Percentiles rank a stretch among this genome's conserved stretches.
Conservation (phyloP, 78 protist genomes). For the Dictyostelium firmibasis region DNA sequence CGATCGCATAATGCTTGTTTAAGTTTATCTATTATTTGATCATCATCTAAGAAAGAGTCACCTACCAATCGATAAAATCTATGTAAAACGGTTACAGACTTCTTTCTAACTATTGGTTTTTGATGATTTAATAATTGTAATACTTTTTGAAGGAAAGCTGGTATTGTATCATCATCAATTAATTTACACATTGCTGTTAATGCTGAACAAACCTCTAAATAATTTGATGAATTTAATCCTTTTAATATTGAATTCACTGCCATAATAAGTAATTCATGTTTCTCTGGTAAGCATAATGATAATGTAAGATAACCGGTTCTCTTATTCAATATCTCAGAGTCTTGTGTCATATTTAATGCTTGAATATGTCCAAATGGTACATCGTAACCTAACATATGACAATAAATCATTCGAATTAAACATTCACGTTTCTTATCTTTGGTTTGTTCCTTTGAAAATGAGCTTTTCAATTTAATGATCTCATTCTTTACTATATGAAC, state of each 20-base stretch:
- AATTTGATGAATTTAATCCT: conserved; percentile 37
- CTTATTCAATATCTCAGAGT: conserved; percentile 37
- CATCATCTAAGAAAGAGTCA: not conserved
- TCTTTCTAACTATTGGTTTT: conserved; percentile 69
- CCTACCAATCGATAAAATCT: not conserved
- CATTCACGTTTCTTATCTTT: conserved; percentile 65
- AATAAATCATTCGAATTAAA: conserved; percentile 80
- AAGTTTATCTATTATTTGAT: not conserved
- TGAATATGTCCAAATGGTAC: conserved; percentile 80
- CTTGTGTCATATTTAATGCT: conserved; percentile 80
- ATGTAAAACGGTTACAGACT: conserved; percentile 54
- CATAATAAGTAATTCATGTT: conserved; percentile 79
- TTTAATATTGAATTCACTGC: conserved; percentile 62
- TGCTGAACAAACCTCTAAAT: conserved; percentile 58
- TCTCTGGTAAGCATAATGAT: conserved; percentile 73
- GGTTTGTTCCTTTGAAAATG: conserved; percentile 43
- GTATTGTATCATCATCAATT: conserved; percentile 46
- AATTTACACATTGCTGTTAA: conserved; percentile 63
- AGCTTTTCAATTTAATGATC: conserved; percentile 15
- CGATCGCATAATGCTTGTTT: conserved; percentile 85
- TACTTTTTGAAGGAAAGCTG: conserved; percentile 40
- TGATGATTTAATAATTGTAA: conserved; percentile 6
- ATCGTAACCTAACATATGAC: conserved; percentile 80
- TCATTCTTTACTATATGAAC: conserved; percentile 23
- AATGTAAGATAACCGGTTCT: conserved; percentile 78